Percentiles rank a stretch among this genome's conserved stretches.
Evolutionary conservation across 495 filamentous ascomycete species (phyloP).

Genomic region (Penicillium goetzii): DNA sequence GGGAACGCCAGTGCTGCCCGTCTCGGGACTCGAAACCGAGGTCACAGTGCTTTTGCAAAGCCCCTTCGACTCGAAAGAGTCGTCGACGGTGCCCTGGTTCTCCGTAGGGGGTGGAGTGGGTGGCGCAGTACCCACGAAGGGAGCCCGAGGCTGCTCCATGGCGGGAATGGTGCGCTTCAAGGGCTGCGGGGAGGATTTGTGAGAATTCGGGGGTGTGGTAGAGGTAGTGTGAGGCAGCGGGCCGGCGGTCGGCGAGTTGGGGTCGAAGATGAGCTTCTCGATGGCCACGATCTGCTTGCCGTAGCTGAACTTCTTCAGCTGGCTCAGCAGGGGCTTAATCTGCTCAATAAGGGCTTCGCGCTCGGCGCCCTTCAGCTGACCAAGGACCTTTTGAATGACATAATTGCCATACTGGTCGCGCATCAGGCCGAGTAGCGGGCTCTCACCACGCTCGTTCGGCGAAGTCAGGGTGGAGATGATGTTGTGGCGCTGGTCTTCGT

Average conservation of each 20-base stretch:
- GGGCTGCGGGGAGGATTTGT: constrained; percentile 52
- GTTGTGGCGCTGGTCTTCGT: constrained; percentile 65
- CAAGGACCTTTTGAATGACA: constrained; percentile 87
- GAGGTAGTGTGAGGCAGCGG: constrained; percentile 37
- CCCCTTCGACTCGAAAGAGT: constrained; percentile 37
- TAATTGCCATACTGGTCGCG: constrained; percentile 96
- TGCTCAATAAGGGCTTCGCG: constrained; percentile 67
- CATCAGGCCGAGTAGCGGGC: constrained; percentile 73
- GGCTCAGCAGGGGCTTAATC: constrained; percentile 72
- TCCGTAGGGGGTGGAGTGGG: constrained; percentile 52
- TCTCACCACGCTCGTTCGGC: constrained; percentile 64
- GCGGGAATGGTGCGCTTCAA: constrained; percentile 42
- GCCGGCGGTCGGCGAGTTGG: constrained; percentile 29
- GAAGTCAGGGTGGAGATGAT: constrained; percentile 72
- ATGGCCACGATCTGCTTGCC: constrained; percentile 81
- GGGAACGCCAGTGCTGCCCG: constrained; percentile 36
- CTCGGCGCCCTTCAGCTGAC: constrained; percentile 66
- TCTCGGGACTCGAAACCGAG: constrained; percentile 39
- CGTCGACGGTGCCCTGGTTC: constrained; percentile 38
- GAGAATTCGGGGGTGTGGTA: constrained; percentile 50
- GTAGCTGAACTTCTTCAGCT: constrained; percentile 72
- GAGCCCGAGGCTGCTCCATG: constrained; percentile 34
- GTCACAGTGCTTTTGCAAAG: constrained; percentile 42
- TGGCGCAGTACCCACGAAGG: constrained; percentile 44
- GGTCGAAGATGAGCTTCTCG: constrained; percentile 62